Conservation (phyloP, 257 asterid species). For the Scutellaria baicalensis region DNA sequence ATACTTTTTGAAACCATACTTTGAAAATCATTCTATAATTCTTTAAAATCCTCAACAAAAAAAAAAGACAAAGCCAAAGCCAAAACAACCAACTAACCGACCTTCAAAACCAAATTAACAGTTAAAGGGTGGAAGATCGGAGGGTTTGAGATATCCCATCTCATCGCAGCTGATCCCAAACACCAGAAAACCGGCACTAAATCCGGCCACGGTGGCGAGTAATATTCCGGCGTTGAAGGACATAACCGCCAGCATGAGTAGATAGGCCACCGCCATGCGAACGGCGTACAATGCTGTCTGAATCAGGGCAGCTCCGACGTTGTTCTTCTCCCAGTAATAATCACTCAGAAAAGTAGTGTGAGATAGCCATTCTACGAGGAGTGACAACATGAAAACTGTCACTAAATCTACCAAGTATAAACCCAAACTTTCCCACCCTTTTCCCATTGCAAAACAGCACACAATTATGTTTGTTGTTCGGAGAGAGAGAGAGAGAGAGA, state of each 20-base stretch:
- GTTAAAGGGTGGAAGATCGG: slow-evolving; percentile 28
- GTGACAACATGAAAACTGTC: slow-evolving; percentile 11
- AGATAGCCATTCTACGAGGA: slow-evolving; percentile 20
- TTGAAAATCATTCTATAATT: too few species aligned
- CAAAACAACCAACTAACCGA: background rate
- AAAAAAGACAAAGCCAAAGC: background rate
- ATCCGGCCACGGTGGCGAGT: slow-evolving; percentile 23
- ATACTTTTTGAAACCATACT: too few species aligned
- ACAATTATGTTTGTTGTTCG: too few species aligned
- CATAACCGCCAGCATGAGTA: slow-evolving; percentile 34
- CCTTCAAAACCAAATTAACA: background rate
- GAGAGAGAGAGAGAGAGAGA: background rate
- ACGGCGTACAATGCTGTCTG: slow-evolving; percentile 19
- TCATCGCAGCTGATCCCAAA: slow-evolving; percentile 11
- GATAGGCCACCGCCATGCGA: slow-evolving; percentile 17
- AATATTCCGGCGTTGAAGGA: slow-evolving; percentile 21
- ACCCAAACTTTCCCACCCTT: slow-evolving; percentile 5
- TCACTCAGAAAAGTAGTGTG: slow-evolving; percentile 21
- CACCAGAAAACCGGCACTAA: slow-evolving; percentile 21
- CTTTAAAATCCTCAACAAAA: too few species aligned
- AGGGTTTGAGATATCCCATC: slow-evolving; percentile 5
- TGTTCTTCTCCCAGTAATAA: background rate
- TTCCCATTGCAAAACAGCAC: background rate
- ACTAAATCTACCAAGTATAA: slow-evolving; percentile 8
- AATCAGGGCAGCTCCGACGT: slow-evolving; percentile 11